These are phyloP conservation scores for Mangifera indica DNA, from an alignment of 345 rosid genomes.

Conservation along the genomic window DNA sequence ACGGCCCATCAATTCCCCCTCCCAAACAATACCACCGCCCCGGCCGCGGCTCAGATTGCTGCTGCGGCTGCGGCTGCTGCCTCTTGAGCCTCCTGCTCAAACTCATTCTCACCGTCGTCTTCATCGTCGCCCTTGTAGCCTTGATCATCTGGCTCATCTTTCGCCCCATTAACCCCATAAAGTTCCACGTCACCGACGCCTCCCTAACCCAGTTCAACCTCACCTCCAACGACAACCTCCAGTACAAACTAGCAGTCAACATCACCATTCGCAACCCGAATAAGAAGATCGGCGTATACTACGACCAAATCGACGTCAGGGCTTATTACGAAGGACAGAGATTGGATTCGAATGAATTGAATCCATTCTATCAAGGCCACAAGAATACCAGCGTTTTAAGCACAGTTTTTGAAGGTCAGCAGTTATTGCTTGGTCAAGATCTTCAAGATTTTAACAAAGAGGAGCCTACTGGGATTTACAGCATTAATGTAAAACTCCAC, in stretches of 20 bases:
- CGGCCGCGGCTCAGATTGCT: slow-evolving; percentile 46
- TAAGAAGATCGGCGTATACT: slow-evolving; percentile 54
- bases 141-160: slow-evolving; percentile 61
- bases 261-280: slow-evolving; percentile 65
- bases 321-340: slow-evolving; percentile 45
- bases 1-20: slow-evolving; percentile 69
- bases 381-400: slow-evolving; percentile 57
- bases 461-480: slow-evolving; percentile 39
- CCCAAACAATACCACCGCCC: slow-evolving; percentile 44
- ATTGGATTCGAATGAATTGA: slow-evolving; percentile 25
- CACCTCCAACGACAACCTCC: slow-evolving; percentile 30
- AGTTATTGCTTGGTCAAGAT: slow-evolving; percentile 28
- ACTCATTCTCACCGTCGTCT: slow-evolving; percentile 34
- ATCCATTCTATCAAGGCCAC: slow-evolving; percentile 77
- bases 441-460: slow-evolving; percentile 34
- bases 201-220: slow-evolving; percentile 54
- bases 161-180: slow-evolving; percentile 51
- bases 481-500: slow-evolving; percentile 50
- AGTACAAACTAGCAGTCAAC: slow-evolving; percentile 44
- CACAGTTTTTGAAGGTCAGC: slow-evolving; percentile 43
- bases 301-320: slow-evolving; percentile 50
- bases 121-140: slow-evolving; percentile 48
- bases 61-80: slow-evolving; percentile 62
- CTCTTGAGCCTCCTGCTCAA: slow-evolving; percentile 49
- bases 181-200: slow-evolving; percentile 49